A percentile compares a stretch with the other conserved stretches of the same genome.
Conservation (phyloP, 164 flowering plant species). For the Brasenia schreberi region DNA sequence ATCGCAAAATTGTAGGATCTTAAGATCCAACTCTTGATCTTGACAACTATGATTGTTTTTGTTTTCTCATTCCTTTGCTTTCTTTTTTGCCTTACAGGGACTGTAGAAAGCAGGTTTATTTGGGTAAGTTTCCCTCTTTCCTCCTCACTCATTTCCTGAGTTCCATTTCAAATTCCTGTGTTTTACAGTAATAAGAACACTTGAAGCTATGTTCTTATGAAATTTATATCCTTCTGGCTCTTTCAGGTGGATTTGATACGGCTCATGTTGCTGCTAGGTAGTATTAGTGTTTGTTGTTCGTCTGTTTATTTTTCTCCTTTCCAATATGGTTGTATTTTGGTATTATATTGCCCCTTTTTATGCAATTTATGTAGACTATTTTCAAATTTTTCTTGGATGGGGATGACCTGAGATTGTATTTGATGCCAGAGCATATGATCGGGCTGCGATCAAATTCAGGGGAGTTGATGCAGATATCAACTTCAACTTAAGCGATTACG, state of each 20-base stretch:
- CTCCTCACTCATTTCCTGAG: not conserved
- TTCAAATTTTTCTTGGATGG: too few species aligned
- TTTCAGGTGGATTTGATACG: conserved; percentile 73
- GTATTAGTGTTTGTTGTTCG: not conserved
- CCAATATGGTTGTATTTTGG: not conserved
- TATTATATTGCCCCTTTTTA: too few species aligned
- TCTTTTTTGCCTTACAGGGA: conserved; percentile 32
- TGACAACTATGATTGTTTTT: not conserved
- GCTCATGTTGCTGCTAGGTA: conserved; percentile 87
- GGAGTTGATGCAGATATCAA: conserved; percentile 93
- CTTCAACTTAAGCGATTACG: conserved; percentile 58
- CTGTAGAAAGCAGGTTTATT: conserved; percentile 76
- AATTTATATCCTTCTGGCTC: conserved; percentile 5
- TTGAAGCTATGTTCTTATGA: not conserved
- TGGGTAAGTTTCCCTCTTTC: conserved; percentile 26
- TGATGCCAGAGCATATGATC: conserved; percentile 73
- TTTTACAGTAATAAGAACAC: too few species aligned
- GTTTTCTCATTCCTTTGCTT: not conserved
- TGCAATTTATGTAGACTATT: too few species aligned
- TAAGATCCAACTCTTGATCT: not conserved
- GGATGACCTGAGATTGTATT: not conserved
- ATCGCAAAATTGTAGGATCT: not conserved
- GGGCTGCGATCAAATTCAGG: conserved; percentile 84
- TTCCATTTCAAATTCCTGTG: too few species aligned
- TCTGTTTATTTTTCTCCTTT: not conserved